Conservation (phyloP, 2,329 filamentous ascomycete species). For the Penicillium sp. region DNA sequence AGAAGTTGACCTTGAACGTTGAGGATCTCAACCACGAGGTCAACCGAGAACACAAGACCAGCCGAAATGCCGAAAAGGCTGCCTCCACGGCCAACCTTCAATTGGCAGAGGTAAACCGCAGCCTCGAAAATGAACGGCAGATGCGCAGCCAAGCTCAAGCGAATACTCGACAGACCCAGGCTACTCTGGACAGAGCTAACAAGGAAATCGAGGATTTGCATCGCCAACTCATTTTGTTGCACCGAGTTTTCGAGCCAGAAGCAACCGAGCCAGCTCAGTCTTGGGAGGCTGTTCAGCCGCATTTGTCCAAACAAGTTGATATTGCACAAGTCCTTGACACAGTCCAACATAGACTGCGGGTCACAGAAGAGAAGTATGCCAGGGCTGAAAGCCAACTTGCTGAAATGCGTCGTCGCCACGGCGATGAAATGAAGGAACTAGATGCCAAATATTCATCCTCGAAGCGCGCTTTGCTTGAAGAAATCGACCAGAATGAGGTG, state of each 20-base stretch:
- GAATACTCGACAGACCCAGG: slow-evolving; percentile 78
- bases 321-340: slow-evolving; percentile 84
- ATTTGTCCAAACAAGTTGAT: slow-evolving; percentile 68
- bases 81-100: slow-evolving; percentile 79
- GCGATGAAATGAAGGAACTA: slow-evolving; percentile 68
- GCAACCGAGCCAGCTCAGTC: slow-evolving; percentile 64
- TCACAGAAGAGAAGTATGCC: slow-evolving; percentile 76
- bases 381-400: slow-evolving; percentile 82
- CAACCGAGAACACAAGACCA: slow-evolving; percentile 83
- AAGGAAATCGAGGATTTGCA: slow-evolving; percentile 79
- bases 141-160: slow-evolving; percentile 80
- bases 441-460: slow-evolving; percentile 63
- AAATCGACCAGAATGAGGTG: slow-evolving; percentile 82
- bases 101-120: slow-evolving; percentile 84
- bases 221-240: slow-evolving; percentile 75
- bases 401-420: slow-evolving; percentile 73
- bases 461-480: slow-evolving; percentile 76
- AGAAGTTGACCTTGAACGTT: slow-evolving; percentile 82
- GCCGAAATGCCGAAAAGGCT: slow-evolving; percentile 84
- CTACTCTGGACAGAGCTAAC: slow-evolving; percentile 75
- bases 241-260: slow-evolving; percentile 83
- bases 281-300: slow-evolving; percentile 68
- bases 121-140: slow-evolving; percentile 86
- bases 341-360: slow-evolving; percentile 81
- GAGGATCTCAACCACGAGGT: slow-evolving; percentile 94